These are phyloP conservation scores for Musa acuminata DNA, from an alignment of 176 grass and related monocot species.

Conservation along the genomic window DNA sequence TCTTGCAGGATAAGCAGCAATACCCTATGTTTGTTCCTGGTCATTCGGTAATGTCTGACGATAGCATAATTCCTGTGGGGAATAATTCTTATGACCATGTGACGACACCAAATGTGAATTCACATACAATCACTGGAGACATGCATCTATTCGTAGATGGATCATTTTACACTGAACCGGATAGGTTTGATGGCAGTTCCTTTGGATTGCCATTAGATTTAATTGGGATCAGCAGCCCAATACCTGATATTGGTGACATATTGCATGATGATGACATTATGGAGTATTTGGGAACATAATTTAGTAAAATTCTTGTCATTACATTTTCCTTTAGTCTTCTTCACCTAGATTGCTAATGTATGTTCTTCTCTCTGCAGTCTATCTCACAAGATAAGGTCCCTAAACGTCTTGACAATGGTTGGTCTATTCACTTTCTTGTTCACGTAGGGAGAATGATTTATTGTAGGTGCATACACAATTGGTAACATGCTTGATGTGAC, in stretches of 20 bases:
- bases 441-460: background rate
- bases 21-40: constrained; percentile 26
- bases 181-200: constrained; percentile 78
- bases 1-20: constrained; percentile 35
- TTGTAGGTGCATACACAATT: background rate
- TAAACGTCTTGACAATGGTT: background rate
- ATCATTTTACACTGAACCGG: constrained; percentile 57
- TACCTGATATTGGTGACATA: constrained; percentile 74
- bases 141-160: constrained; percentile 55
- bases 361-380: constrained; percentile 6
- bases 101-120: constrained; percentile 30
- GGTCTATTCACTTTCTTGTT: background rate
- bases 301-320: constrained; percentile 20
- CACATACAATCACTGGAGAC: constrained; percentile 44
- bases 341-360: background rate
- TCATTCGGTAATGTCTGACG: constrained; percentile 36
- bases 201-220: constrained; percentile 80
- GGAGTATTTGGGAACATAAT: constrained; percentile 93
- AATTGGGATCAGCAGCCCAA: constrained; percentile 70
- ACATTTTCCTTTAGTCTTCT: background rate
- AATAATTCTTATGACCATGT: constrained; percentile 47
- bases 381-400: background rate
- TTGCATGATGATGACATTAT: constrained; percentile 92
- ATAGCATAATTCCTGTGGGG: constrained; percentile 36
- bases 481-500: background rate